Evolutionary conservation across 345 rosid genomes (phyloP).

Genomic region (Sisymbrium altissimum): DNA sequence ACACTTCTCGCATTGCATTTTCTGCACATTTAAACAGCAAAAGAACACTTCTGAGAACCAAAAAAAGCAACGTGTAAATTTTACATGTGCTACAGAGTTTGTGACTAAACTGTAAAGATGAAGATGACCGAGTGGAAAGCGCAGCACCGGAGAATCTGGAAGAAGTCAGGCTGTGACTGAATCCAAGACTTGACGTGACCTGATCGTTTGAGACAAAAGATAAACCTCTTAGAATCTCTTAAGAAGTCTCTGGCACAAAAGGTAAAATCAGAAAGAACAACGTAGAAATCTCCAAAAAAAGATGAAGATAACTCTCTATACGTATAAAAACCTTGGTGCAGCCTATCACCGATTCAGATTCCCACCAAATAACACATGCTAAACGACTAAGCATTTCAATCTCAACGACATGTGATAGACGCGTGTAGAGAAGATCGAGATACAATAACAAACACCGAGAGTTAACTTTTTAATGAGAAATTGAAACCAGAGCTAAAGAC

Average conservation of each 20-base stretch:
- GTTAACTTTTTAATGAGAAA: too few species aligned
- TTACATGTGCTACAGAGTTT: background rate
- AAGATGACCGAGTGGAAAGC: conserved; percentile 34
- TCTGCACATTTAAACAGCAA: conserved; percentile 34
- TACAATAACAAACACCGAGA: too few species aligned
- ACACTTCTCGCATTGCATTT: conserved; percentile 37
- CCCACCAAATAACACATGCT: background rate
- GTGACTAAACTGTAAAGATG: conserved; percentile 63
- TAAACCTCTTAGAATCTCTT: background rate
- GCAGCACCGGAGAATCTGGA: conserved; percentile 49
- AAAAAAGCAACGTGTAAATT: background rate
- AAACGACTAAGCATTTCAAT: too few species aligned
- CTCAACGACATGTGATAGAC: too few species aligned
- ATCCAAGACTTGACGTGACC: conserved; percentile 41
- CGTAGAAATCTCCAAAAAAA: too few species aligned
- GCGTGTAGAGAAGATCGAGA: too few species aligned
- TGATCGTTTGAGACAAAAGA: conserved; percentile 13
- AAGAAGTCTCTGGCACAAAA: too few species aligned
- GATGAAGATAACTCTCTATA: background rate
- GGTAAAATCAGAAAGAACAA: too few species aligned
- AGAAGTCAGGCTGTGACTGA: conserved; percentile 35
- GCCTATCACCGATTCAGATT: background rate
- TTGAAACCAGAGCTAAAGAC: too few species aligned
- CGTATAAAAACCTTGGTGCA: background rate
- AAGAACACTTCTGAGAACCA: background rate